A percentile compares a stretch with the other conserved stretches of the same genome.
Conservation (phyloP, 1,284 basidiomycete species). For the Cryptococcus hybrid region DNA sequence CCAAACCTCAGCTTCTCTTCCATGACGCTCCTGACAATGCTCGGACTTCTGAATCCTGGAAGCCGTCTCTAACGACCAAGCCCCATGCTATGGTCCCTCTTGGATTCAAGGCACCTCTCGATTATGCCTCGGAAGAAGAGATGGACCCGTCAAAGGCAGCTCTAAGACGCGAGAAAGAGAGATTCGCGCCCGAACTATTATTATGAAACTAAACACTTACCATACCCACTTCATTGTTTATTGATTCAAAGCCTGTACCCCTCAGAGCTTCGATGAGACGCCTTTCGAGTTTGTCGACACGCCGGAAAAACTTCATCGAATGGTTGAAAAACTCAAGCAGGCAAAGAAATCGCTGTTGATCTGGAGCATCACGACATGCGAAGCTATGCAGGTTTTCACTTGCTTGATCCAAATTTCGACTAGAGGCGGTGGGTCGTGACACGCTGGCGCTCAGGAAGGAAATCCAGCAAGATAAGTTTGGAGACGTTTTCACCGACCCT, state of each 20-base stretch:
- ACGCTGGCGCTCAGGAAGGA: slow-evolving; percentile 73
- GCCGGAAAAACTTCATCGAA: slow-evolving; percentile 20
- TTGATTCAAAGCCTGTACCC: slow-evolving; percentile 54
- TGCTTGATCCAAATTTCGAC: slow-evolving; percentile 94
- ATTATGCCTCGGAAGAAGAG: slow-evolving; percentile 19
- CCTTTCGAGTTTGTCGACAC: slow-evolving; percentile 72
- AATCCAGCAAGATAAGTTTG: slow-evolving; percentile 56
- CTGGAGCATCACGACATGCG: slow-evolving; percentile 89
- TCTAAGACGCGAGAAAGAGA: slow-evolving; percentile 8
- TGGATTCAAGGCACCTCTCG: slow-evolving; percentile 46
- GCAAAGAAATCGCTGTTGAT: slow-evolving; percentile 88
- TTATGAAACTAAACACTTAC: slow-evolving; percentile 71
- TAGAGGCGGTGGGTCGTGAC: slow-evolving; percentile 87
- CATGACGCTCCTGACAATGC: slow-evolving; percentile 60
- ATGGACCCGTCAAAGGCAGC: slow-evolving; percentile 9
- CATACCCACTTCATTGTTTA: slow-evolving; percentile 68
- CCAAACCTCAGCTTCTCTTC: slow-evolving; percentile 78
- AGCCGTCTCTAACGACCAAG: slow-evolving; percentile 60
- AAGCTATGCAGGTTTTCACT: slow-evolving; percentile 74
- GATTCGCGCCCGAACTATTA: slow-evolving; percentile 54
- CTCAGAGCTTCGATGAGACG: slow-evolving; percentile 62
- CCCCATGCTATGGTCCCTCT: slow-evolving; percentile 76
- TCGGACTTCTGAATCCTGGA: slow-evolving; percentile 57
- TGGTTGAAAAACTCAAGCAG: slow-evolving; percentile 58
- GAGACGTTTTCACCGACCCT: slow-evolving; percentile 74